phyloP scores from a whole-genome alignment of 202 grass and related monocot species.

The Miscanthus sacchariflorus region DNA sequence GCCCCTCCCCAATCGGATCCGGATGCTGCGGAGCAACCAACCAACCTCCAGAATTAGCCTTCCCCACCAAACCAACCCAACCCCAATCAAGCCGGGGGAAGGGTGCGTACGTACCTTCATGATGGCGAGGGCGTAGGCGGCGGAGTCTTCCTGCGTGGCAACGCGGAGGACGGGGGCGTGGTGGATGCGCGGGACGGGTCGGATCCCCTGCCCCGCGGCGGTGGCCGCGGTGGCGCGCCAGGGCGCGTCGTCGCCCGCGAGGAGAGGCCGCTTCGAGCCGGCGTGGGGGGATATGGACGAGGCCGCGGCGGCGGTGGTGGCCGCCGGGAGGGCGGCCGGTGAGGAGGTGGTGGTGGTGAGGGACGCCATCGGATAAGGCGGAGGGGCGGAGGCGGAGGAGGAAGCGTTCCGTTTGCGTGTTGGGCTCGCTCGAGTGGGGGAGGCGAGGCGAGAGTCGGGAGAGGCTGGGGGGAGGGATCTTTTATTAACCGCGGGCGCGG shows the following conservation, averaged over 20 bases:
- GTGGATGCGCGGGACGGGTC: constrained; percentile 87
- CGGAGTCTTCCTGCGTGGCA: constrained; percentile 56
- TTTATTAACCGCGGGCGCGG: constrained; percentile 6
- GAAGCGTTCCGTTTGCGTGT: constrained; percentile 52
- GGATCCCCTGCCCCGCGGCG: constrained; percentile 46
- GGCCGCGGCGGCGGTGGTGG: constrained; percentile 38
- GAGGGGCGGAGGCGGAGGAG: neutral
- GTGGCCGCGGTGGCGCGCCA: constrained; percentile 66
- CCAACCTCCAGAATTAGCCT: constrained; percentile 15
- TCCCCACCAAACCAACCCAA: constrained; percentile 35
- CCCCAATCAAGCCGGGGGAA: neutral
- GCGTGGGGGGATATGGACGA: constrained; percentile 53
- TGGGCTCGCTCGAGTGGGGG: constrained; percentile 46
- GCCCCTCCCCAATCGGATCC: constrained; percentile 86
- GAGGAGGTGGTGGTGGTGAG: constrained; percentile 68
- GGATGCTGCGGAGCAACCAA: constrained; percentile 67
- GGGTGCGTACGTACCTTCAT: constrained; percentile 70
- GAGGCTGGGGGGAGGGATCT: neutral
- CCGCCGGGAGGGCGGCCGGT: constrained; percentile 56
- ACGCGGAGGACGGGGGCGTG: constrained; percentile 77
- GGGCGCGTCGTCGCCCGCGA: constrained; percentile 91
- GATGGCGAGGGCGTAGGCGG: constrained; percentile 81
- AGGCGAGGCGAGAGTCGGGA: constrained; percentile 35
- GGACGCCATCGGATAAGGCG: constrained; percentile 66
- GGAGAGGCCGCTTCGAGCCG: constrained; percentile 64